These are phyloP conservation scores for Dactylellina sp. DNA, from an alignment of 2,329 filamentous ascomycete species.

Conservation along the genomic window DNA sequence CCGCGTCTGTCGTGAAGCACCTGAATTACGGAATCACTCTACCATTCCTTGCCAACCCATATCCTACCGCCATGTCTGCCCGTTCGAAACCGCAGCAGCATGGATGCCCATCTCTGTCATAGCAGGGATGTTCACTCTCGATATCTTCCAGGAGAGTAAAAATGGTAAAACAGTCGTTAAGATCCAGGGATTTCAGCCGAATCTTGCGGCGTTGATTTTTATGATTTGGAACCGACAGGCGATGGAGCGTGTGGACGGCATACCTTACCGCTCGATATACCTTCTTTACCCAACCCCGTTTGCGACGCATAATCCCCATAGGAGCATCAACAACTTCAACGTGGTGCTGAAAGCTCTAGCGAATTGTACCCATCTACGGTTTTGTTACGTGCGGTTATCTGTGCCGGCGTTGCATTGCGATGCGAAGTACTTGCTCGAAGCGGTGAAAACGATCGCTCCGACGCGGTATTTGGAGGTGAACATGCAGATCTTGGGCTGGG, in stretches of 20 bases:
- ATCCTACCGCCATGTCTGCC: conserved; percentile 14
- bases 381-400: conserved; percentile 30
- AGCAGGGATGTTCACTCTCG: conserved; percentile 31
- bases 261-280: conserved; percentile 27
- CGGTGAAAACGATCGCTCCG: conserved; percentile 37
- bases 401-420: conserved; percentile 27
- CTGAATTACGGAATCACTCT: conserved; percentile 20
- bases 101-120: conserved; percentile 52
- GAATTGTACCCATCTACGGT: conserved; percentile 33
- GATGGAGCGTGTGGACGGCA: conserved; percentile 30
- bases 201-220: conserved; percentile 29
- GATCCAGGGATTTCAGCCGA: conserved; percentile 30
- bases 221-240: conserved; percentile 41
- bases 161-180: conserved; percentile 22
- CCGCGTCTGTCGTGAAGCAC: conserved; percentile 32
- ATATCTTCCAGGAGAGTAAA: conserved; percentile 36
- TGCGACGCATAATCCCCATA: conserved; percentile 25
- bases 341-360: conserved; percentile 31
- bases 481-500: conserved; percentile 43
- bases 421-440: conserved; percentile 19
- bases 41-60: conserved; percentile 13
- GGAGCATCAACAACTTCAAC: conserved; percentile 37
- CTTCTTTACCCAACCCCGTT: conserved; percentile 17
- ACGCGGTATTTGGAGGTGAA: conserved; percentile 46
- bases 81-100: conserved; percentile 39